These are phyloP conservation scores for Tolypocladium ovalisporum DNA, from an alignment of 2,329 filamentous ascomycete genomes.

Conservation along the genomic window DNA sequence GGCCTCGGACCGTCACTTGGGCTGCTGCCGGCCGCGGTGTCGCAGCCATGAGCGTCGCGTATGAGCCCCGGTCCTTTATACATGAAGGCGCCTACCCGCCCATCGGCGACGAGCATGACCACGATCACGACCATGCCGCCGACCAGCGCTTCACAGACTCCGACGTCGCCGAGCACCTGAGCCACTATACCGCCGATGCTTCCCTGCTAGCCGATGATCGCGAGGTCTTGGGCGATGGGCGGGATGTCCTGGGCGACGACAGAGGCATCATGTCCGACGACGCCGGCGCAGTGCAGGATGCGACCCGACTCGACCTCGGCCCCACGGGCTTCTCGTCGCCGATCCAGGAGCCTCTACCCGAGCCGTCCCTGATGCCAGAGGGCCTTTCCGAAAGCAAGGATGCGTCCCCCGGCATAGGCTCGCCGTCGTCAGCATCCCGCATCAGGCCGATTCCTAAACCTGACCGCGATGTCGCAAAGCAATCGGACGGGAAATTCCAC, in stretches of 20 bases:
- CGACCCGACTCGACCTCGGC: slow-evolving; percentile 26
- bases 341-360: slow-evolving; percentile 18
- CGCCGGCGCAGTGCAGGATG: slow-evolving; percentile 24
- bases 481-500: slow-evolving; percentile 62
- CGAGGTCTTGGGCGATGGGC: slow-evolving; percentile 13
- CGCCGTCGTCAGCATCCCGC: slow-evolving; percentile 23
- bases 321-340: slow-evolving; percentile 22
- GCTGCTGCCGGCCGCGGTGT: slow-evolving; percentile 9
- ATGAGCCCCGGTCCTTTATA: slow-evolving; percentile 37
- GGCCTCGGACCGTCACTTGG: slow-evolving; percentile 1
- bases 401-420: slow-evolving; percentile 17
- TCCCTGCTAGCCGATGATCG: slow-evolving; percentile 24
- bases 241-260: slow-evolving; percentile 22
- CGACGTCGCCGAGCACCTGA: slow-evolving; percentile 30
- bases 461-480: slow-evolving; percentile 46
- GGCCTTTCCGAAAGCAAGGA: slow-evolving; percentile 23
- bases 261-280: slow-evolving; percentile 26
- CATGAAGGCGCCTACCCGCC: slow-evolving; percentile 36
- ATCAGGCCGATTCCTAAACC: slow-evolving; percentile 48
- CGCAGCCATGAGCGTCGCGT: slow-evolving; percentile 39
- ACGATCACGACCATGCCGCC: slow-evolving; percentile 29
- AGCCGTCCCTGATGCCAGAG: slow-evolving; percentile 19
- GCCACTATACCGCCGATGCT: slow-evolving; percentile 30
- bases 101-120: slow-evolving; percentile 28
- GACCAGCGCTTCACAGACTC: slow-evolving; percentile 31